Base-by-base conservation (phyloP, 1,139 yeast species). In the Meyerozyma carpophila region DNA sequence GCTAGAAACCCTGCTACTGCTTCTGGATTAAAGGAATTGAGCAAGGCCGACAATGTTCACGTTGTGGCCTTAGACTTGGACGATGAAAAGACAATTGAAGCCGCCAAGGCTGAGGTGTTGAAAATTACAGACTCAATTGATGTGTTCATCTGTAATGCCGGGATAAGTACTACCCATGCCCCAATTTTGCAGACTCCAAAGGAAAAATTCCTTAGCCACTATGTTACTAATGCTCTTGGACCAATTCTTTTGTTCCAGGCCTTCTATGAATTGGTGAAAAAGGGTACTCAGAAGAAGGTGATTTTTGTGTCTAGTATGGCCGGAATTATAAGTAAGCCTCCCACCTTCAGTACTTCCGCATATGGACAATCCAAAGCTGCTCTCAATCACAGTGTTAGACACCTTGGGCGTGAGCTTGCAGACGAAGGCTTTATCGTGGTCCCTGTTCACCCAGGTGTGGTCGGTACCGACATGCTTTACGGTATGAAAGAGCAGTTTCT, bases 331-430 rank as follows among this genome's bases (percentile, higher is more conserved):
- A 24, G 24, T 9, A 42, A 29, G 8, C 16, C 2, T n/a, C 26
- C 37, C 36, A 32, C 41, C 4, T 14, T 24, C 6, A 24, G 29
- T 13, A n/a, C 21, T 10, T 38, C 57, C 26, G 63, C 62, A 5
- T 66, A 66, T 46, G 70, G 70, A 10, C 52, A 52, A 26, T 62
- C 70, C 20, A 67, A 66, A 44, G 68, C 70, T n/a, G 66, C 66
- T 0, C 40, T 65, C 44, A 65, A 64, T 52, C 61, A 51, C 37
- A 39, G 56, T 5, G 50, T 52, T 9, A 54, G 50, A 31, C 52
- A 51, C 11, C 42, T 65, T 36, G 50, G 59, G 24, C 32, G 26
- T 20, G 66, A 64, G 41, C 45, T 14, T 44, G 37, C 25, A 13
- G n/a, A 38, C 1, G 59, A 62, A 21, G 55, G 52, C 2, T 57